Conservation (phyloP, 1,284 basidiomycete genomes). For the Mixia osmundae region DNA sequence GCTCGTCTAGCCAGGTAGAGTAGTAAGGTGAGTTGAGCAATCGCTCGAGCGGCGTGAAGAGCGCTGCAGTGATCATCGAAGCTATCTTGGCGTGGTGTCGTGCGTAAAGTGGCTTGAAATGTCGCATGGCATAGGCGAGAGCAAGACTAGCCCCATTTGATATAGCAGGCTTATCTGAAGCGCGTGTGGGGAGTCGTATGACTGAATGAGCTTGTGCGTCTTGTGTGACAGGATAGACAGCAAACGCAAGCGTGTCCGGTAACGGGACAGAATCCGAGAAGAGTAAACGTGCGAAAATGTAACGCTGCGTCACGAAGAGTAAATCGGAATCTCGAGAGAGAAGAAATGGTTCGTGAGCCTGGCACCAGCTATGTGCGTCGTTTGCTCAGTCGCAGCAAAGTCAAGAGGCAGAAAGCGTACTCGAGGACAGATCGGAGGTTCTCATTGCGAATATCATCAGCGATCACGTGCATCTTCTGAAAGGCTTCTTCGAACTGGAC, state of each 20-base stretch:
- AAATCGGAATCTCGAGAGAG: constrained; percentile 42
- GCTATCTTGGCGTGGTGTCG: constrained; percentile 42
- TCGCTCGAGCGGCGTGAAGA: constrained; percentile 40
- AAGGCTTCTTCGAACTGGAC: constrained; percentile 36
- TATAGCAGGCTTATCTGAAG: constrained; percentile 6
- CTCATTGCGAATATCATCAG: constrained; percentile 38
- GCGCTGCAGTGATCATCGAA: constrained; percentile 48
- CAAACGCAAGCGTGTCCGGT: constrained; percentile 1
- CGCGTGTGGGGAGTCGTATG: constrained; percentile 1
- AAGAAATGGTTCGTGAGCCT: constrained; percentile 39
- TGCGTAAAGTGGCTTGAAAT: constrained; percentile 43
- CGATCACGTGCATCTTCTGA: constrained; percentile 45
- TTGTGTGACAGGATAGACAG: not conserved
- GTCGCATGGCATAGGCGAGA: constrained; percentile 43
- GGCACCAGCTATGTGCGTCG: constrained; percentile 40
- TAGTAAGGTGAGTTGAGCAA: constrained; percentile 42
- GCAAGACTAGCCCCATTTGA: constrained; percentile 25
- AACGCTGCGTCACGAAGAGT: constrained; percentile 66
- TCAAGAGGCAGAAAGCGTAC: constrained; percentile 27
- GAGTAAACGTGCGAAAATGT: constrained; percentile 52
- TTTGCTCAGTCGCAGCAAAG: constrained; percentile 3
- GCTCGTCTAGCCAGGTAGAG: constrained; percentile 29
- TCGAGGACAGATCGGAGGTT: constrained; percentile 47
- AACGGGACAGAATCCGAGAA: constrained; percentile 20
- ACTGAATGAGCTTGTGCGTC: not conserved